phyloP scores from a whole-genome alignment of 371 early-diverging fungal genomes.

The Mucor circinelloides region DNA sequence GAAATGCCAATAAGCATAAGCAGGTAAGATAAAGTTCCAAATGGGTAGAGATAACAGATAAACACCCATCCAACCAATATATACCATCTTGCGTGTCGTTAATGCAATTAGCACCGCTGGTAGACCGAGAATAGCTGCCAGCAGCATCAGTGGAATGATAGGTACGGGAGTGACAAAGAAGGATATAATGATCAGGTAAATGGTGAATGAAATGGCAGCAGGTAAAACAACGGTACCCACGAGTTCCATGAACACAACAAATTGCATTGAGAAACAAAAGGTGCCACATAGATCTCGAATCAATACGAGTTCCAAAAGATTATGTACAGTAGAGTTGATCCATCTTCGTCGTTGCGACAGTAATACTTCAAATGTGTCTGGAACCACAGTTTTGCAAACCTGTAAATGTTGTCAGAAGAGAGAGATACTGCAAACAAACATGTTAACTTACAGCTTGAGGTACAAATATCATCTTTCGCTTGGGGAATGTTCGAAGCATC shows the following conservation, averaged over 20 bases:
- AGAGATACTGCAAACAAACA: too few species aligned
- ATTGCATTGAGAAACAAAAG: conserved; percentile 97
- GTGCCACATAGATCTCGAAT: conserved; percentile 94
- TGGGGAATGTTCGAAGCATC: conserved; percentile 93
- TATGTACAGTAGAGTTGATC: conserved; percentile 98
- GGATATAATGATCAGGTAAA: conserved; percentile 73
- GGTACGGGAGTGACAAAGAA: conserved; percentile 60
- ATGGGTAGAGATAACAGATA: conserved; percentile 89
- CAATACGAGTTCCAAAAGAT: conserved; percentile 87
- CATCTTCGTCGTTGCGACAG: conserved; percentile 94
- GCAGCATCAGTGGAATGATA: conserved; percentile 67
- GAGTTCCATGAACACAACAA: conserved; percentile 91
- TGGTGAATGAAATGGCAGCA: conserved; percentile 85
- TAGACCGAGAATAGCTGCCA: conserved; percentile 78
- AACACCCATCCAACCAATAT: conserved; percentile 91
- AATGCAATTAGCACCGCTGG: conserved; percentile 87
- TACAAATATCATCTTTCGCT: conserved; percentile 90
- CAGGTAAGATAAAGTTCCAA: conserved; percentile 92
- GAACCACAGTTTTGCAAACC: conserved; percentile 94
- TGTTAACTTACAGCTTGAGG: conserved; percentile 71
- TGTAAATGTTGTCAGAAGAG: conserved; percentile 9
- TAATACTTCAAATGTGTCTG: conserved; percentile 85
- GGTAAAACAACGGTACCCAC: conserved; percentile 94
- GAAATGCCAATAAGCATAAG: conserved; percentile 97
- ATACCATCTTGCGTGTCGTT: conserved; percentile 81